Evolutionary conservation across 805 yeast genomes (phyloP), one percentile per base, ranked within the genome.

Genomic region (Yarrowia sp.): DNA sequence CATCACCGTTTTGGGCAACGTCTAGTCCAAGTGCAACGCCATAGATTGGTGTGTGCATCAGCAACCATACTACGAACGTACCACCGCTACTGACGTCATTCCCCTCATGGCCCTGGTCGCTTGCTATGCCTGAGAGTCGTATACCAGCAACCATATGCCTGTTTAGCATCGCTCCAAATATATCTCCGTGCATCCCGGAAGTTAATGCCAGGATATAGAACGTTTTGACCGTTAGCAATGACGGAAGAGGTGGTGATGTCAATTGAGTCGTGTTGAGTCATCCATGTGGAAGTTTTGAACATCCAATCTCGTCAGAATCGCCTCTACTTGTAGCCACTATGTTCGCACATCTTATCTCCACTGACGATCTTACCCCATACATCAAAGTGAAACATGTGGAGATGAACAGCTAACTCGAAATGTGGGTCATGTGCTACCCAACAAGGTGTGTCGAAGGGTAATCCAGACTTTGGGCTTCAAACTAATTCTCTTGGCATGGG

Each of bases 171-270:
- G 49, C 33, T 14, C 30, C 30, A 17, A 43, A 43, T 19, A 43
- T 43, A 43, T 43, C 47, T 43, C 47, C 47, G 47, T 19, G 47
- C 47, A 43, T 43, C 47, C 47, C 47, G 47, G 24, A 43, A 43
- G 30, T 12, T 43, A 15, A 43, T 19, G 30, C 30, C 30, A 17
- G 30, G 9, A 9, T 3, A 8, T 6, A 30, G 15, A 43, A 19
- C 47, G 47, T 43, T 43, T 24, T 24, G 30, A 24, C 30, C 30
- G 30, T 24, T 24, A 24, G 30, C 30, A 24, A 24, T 24, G 30
- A 24, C 6, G 30, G 30, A 24, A 24, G 30, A 24, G 30, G 30
- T 5, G 30, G 38, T 36, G 2, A 10, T 36, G 38, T 36, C 38
- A 36, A 36, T 36, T 9, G 38, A 24, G 30, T 24, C 30, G 30